Evolutionary conservation across 176 grass and related monocot species (phyloP).

Genomic region (barley (Hordeum vulgare)): MorexV3_pseudomolecules_assembly NC_058522.1:4887353-4887852

Average conservation of each 20-base stretch:
- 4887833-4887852: background rate
- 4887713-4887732: conserved; percentile 97
- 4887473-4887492: background rate
- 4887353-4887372: background rate
- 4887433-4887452: background rate
- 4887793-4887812: background rate
- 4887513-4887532: background rate
- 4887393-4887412: conserved; percentile 6
- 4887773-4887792: conserved; percentile 16
- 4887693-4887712: conserved; percentile 93
- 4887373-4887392: background rate
- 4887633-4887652: conserved; percentile 94
- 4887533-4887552: conserved; percentile 4
- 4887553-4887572: conserved; percentile 90
- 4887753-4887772: conserved; percentile 73
- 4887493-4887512: background rate
- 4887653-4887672: conserved; percentile 96
- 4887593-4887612: conserved; percentile 87
- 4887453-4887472: background rate
- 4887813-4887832: background rate
- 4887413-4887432: conserved; percentile 7
- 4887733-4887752: conserved; percentile 85
- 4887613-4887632: conserved; percentile 93
- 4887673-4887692: conserved; percentile 95
- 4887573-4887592: conserved; percentile 74